Conservation (phyloP, 176 grass and related monocot species). For the Hordeum marinum region DNA sequence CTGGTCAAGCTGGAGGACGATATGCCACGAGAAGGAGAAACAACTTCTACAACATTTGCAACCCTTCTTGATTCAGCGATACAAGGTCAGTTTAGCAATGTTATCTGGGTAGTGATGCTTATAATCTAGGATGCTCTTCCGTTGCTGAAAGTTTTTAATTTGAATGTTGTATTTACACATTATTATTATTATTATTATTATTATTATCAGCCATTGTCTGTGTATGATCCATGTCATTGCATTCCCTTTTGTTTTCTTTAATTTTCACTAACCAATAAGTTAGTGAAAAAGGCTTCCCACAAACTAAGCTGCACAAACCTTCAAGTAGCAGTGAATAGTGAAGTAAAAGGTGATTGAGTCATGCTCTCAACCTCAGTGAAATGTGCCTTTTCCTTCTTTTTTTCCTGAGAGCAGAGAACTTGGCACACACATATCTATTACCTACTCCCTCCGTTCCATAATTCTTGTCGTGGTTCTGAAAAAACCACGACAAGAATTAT, state of each 20-base stretch:
- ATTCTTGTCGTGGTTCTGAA: no score
- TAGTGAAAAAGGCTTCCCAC: not conserved
- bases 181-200: conserved; percentile 1
- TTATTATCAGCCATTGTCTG: not conserved
- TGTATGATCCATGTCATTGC: not conserved
- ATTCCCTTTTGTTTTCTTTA: not conserved
- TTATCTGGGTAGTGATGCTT: not conserved
- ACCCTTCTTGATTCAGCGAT: conserved; percentile 91
- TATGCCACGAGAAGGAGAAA: conserved; percentile 46
- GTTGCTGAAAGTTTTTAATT: not conserved
- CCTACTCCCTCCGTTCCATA: no score
- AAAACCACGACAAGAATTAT: no score
- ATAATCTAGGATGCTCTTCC: not conserved
- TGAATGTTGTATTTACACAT: not conserved
- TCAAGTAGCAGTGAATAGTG: not conserved
- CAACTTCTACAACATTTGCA: conserved; percentile 63
- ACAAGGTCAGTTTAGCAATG: conserved; percentile 53
- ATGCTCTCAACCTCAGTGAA: not conserved
- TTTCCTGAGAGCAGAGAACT: not conserved
- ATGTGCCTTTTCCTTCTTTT: not conserved
- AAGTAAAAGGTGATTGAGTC: not conserved
- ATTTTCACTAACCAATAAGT: not conserved
- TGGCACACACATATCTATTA: no score
- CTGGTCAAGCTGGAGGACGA: conserved; percentile 64
- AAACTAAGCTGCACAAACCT: not conserved